Evolutionary conservation across 2,329 filamentous ascomycete genomes (phyloP), one percentile per base, ranked within the genome.

Genomic region (Geoglossum cookeanum): DNA sequence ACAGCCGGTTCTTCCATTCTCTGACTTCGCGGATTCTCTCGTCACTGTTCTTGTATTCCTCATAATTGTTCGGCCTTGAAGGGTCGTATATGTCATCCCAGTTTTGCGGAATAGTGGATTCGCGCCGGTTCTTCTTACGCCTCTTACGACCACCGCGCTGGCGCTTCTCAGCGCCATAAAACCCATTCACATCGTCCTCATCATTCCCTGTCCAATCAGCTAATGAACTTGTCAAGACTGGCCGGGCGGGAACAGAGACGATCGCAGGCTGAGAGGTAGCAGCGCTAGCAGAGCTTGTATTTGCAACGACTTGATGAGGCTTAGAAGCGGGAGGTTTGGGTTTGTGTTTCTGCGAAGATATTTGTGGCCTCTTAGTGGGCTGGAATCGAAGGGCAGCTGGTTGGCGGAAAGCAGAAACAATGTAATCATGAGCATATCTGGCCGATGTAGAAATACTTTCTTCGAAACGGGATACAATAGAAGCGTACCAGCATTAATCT

Each of bases 81-180:
- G 88, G 87, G 65, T 95, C 90, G 67, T 95, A 96, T 29, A 92
- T 79, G 67, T 94, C 88, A 67, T 94, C 85, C 89, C 89, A 96
- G 66, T 94, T 83, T n/a, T 76, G 71, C 4, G 71, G 69, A 33
- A 76, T 69, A 52, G 75, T 73, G 4, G 79, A 74, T 61, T 78
- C 76, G 59, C 80, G 77, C 64, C 79, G 78, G 68, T 83, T 84
- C 75, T 86, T 86, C 69, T 85, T 83, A 66, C 83, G 84, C 70
- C 85, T 88, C 70, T 83, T 85, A 59, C 87, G 81, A 13, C 87
- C 85, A 58, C 87, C 87, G 55, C 87, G 81, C 65, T 85, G 80
- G 58, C 81, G 78, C 70, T 86, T 85, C 65, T 85, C 78, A 22
- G 70, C 73, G 49, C 74, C 75, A 66, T 87, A 88, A 60, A 81